These are phyloP conservation scores for Mortierella polycephala DNA, from an alignment of 371 early-diverging fungal genomes.

Conservation along the genomic window DNA sequence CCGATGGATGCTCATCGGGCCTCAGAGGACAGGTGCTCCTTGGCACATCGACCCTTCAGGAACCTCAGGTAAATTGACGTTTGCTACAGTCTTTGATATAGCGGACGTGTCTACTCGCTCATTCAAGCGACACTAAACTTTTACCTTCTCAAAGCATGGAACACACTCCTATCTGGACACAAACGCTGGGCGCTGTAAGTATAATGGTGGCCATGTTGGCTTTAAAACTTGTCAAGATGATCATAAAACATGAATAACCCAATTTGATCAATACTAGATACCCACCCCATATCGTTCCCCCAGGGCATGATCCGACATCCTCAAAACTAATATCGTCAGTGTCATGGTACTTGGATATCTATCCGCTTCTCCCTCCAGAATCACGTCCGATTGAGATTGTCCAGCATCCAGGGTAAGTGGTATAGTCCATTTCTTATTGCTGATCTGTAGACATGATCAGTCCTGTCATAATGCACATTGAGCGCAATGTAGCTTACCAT, in stretches of 20 bases:
- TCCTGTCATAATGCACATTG: background rate
- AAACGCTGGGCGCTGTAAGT: slow-evolving; percentile 54
- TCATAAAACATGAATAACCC: no score
- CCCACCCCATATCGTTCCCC: slow-evolving; percentile 52
- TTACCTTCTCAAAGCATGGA: slow-evolving; percentile 31
- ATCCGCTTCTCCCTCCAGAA: slow-evolving; percentile 42
- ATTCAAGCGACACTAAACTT: no score
- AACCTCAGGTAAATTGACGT: slow-evolving; percentile 43
- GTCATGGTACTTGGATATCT: slow-evolving; percentile 55
- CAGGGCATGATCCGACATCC: slow-evolving; percentile 43
- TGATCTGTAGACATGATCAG: slow-evolving; percentile 1
- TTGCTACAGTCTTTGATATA: background rate
- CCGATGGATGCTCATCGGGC: slow-evolving; percentile 55
- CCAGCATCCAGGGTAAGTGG: slow-evolving; percentile 50
- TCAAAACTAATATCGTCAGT: slow-evolving; percentile 31
- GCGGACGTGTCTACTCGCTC: background rate
- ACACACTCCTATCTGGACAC: slow-evolving; percentile 45
- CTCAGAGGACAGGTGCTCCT: slow-evolving; percentile 48
- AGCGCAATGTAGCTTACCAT: background rate
- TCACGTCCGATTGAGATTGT: slow-evolving; percentile 50
- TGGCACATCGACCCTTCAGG: slow-evolving; percentile 56
- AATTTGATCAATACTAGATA: slow-evolving; percentile 22
- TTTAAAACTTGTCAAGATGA: background rate
- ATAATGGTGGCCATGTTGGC: background rate
- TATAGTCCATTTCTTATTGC: background rate